Base-by-base conservation (phyloP, 129 eudicot genomes). In the Flaveria brownii region DNA sequence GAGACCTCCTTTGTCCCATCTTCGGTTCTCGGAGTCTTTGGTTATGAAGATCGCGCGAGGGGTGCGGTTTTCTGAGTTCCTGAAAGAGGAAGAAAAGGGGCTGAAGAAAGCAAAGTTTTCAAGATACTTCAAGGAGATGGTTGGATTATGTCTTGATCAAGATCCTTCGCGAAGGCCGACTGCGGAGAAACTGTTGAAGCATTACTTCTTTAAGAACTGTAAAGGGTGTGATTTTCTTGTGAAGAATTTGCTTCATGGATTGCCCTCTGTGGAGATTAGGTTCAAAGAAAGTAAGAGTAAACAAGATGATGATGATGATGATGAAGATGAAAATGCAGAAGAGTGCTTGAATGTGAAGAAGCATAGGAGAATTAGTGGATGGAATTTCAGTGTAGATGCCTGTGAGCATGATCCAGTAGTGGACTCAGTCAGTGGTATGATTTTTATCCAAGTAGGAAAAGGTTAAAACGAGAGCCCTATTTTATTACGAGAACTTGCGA, bases 331-430 rank as follows among this genome's bases (percentile, higher is more conserved):
- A 1, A 86, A 83, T 2, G 78, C 16, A 15, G 84, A 78, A 26
- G 85, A 69, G 65, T 73, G 17, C 33, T 45, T 55, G 66, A 25
- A 22, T 52, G 74, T 63, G 77, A 88, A 77, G 64, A 79, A 79
- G 63, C 78, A 86, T 5, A 86, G 92, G 75, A 86, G 97, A 76
- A 87, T 91, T 28, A 88, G 93, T 77, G 97, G 97, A 12, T 91
- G 95, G 97, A 91, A 91, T 55, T 91, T 91, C 69, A 91, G 86
- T 47, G 80, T 81, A 63, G 87, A 88, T 12, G 92, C 80, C 15
- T 87, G 84, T 76, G 77, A 80, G 63, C 45, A 86, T 10, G 11
- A 9, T 43, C 94, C 97, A 14, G 72, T 56, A 8, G 61, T 52
- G 36, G 90, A 86, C 17, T 49, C 73, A 10, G 30, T 36, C 15